Base-by-base conservation (phyloP, 2,329 filamentous ascomycete genomes). In the Uncinocarpus reesii region DNA sequence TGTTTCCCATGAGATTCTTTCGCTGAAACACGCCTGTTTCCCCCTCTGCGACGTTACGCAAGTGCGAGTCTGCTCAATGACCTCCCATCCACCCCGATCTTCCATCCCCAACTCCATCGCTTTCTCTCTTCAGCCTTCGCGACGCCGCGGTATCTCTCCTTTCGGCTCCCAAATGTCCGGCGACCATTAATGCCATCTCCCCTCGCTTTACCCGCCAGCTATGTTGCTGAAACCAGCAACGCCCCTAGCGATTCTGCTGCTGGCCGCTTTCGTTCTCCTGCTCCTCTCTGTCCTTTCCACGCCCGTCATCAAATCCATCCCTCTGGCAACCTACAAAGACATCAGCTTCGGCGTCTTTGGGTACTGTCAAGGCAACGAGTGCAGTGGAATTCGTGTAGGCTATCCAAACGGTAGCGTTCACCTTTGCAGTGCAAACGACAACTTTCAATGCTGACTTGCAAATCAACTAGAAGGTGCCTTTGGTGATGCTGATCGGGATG, bases 331-430 rank as follows among this genome's bases (percentile, higher is more conserved):
- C 45, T 90, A 81, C 62, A 70, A 81, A 35, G 81, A 83, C 58
- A 79, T 86, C 57, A 81, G 81, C 56, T 95, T 93, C 72, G 92
- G 92, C 42, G 89, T 96, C 42, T 90, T 96, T 71, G 92, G 92
- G 21, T 94, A 80, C 60, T 98, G 92, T 67, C 74, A 79, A 55
- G 71, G 69, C 32, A 65, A 63, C 53, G 61, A 67, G 50, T 96
- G 92, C 67, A 85, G 78, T 59, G 71, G 73, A 34, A 79, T 90
- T 55, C 78, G 83, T 62, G 78, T 98, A 58, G 92, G 90, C 62
- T 98, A 96, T 68, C 80, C 84, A 62, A 83, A 82, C 56, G 77
- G 88, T 95, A 72, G 58, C 81, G 75, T 35, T 47, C 47, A n/a
- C n/a, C n/a, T n/a, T n/a, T n/a, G n/a, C n/a, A n/a, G n/a, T n/a